Conservation (phyloP, 345 rosid genomes). For the Acer negundo region DNA sequence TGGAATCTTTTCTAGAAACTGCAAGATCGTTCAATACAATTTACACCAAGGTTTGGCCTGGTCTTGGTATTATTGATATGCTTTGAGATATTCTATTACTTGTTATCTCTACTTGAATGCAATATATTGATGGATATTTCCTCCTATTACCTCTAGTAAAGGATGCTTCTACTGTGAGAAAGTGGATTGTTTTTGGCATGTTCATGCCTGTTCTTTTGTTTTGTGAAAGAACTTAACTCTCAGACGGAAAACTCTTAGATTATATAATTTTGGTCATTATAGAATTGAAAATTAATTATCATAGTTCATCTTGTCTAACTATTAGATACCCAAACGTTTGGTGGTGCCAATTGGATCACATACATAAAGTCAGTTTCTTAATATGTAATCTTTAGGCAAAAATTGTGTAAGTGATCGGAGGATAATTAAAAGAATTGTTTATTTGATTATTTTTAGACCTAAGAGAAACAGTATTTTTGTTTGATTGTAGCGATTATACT, state of each 20-base stretch:
- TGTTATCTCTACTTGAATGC: constrained; percentile 12
- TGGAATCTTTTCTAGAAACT: constrained; percentile 92
- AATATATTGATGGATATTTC: constrained; percentile 4
- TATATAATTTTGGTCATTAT: not conserved
- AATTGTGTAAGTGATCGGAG: not conserved
- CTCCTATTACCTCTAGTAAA: not conserved
- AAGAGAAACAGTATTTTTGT: not conserved
- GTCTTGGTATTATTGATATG: constrained; percentile 18
- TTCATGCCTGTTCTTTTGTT: not conserved
- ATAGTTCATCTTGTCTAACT: no score
- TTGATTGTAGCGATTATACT: not conserved
- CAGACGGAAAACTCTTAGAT: not conserved
- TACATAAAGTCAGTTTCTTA: not conserved
- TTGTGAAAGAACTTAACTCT: constrained; percentile 7
- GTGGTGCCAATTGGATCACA: not conserved
- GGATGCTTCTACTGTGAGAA: not conserved
- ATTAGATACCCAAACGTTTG: not conserved
- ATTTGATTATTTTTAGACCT: not conserved
- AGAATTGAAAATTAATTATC: not conserved
- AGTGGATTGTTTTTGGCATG: not conserved
- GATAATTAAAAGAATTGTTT: not conserved
- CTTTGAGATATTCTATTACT: not conserved
- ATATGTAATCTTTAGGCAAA: not conserved
- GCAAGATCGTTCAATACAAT: constrained; percentile 91
- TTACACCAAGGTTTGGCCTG: constrained; percentile 75